Conservation (phyloP, 352 stramenopile species). For the Pythium graminicola region DNA sequence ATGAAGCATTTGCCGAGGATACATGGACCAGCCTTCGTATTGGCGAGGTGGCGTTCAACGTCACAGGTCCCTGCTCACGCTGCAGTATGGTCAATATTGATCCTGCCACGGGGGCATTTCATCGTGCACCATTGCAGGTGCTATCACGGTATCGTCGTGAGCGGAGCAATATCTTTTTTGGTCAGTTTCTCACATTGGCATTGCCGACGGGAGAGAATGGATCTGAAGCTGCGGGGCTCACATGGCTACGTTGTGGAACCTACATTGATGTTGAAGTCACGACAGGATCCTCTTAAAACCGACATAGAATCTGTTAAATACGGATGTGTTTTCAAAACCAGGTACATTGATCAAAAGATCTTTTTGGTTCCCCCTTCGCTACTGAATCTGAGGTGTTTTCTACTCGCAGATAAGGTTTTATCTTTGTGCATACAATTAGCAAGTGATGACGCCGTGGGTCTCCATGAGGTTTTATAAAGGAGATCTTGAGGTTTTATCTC, state of each 20-base stretch:
- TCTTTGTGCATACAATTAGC: background rate
- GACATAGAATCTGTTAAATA: conserved; percentile 3
- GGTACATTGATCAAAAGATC: conserved; percentile 20
- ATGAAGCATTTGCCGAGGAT: conserved; percentile 69
- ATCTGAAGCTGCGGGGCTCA: conserved; percentile 10
- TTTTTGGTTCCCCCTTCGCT: conserved; percentile 5
- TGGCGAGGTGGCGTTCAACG: conserved; percentile 36
- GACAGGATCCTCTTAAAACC: conserved; percentile 2
- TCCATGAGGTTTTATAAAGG: background rate
- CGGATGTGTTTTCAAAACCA: conserved; percentile 4
- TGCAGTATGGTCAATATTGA: conserved; percentile 85
- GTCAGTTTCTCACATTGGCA: conserved; percentile 53
- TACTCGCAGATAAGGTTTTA: background rate
- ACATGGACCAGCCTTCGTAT: conserved; percentile 46
- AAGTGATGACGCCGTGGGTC: conserved; percentile 6
- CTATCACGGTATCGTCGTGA: conserved; percentile 71
- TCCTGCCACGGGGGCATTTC: conserved; percentile 48
- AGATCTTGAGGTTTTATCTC: conserved; percentile 18
- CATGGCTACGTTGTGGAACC: conserved; percentile 38
- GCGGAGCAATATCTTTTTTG: conserved; percentile 75
- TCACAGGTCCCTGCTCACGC: conserved; percentile 62
- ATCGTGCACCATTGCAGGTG: conserved; percentile 51
- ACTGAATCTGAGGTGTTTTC: conserved; percentile 16
- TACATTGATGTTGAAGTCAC: conserved; percentile 29
- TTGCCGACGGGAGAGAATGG: background rate